phyloP scores from a whole-genome alignment of 441 rosid species.

The Bocquillonia castaneifolia region DNA sequence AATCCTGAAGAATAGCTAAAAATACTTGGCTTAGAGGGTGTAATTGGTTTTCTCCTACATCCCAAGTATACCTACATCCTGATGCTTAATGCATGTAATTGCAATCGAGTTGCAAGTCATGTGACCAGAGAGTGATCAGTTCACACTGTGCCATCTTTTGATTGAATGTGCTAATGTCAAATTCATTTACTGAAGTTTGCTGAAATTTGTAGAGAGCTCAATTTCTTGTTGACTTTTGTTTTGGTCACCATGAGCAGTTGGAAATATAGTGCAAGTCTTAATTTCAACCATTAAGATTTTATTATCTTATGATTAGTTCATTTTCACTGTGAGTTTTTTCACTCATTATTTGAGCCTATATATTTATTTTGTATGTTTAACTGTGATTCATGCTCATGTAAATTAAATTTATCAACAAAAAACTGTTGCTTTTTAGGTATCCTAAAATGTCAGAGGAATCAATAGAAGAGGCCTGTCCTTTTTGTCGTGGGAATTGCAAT shows the following conservation, averaged over 20 bases:
- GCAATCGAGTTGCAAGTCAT: neutral
- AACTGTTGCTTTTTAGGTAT: constrained; percentile 29
- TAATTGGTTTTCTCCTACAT: neutral
- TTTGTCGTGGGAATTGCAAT: constrained; percentile 46
- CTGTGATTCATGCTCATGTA: neutral
- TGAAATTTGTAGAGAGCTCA: neutral
- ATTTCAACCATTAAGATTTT: neutral
- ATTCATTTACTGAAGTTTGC: neutral
- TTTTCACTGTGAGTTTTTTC: neutral
- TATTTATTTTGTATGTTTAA: neutral
- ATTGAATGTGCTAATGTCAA: neutral
- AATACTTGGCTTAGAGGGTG: neutral
- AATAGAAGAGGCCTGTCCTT: constrained; percentile 36
- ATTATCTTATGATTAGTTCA: neutral
- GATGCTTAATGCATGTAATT: neutral
- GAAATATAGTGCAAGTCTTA: neutral
- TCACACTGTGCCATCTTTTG: too few species aligned
- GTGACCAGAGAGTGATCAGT: neutral
- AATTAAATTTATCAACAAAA: neutral
- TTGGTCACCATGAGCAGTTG: neutral
- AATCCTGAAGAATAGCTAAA: neutral
- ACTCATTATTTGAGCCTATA: neutral
- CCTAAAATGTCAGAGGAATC: constrained; percentile 38
- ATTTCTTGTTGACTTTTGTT: neutral
- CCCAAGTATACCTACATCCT: neutral